These are phyloP conservation scores for Colletotrichum tabaci DNA, from an alignment of 2,329 filamentous ascomycete species.

Conservation along the genomic window DNA sequence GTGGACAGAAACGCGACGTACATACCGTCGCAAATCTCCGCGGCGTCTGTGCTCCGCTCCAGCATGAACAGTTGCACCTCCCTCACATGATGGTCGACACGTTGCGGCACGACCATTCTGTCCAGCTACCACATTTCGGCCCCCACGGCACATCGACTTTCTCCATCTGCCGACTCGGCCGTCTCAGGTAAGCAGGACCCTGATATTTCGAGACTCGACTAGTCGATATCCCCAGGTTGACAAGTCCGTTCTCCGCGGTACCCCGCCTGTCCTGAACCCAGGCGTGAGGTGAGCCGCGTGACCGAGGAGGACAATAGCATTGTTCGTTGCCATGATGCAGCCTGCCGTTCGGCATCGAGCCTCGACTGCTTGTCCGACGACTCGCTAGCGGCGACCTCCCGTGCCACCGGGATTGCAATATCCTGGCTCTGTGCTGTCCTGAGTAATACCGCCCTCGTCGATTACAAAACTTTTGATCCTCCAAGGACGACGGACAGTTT, in stretches of 20 bases:
- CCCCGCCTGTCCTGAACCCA: background rate
- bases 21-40: background rate
- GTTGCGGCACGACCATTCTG: background rate
- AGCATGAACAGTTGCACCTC: constrained; percentile 1
- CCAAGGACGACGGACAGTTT: background rate
- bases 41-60: constrained; percentile 2
- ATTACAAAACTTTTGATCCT: constrained; percentile 5
- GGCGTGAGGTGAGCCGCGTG: background rate
- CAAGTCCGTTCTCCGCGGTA: constrained; percentile 4
- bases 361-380: constrained; percentile 23
- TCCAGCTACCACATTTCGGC: background rate
- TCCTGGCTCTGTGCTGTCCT: background rate
- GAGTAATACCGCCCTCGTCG: constrained; percentile 3
- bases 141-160: background rate
- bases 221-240: constrained; percentile 10
- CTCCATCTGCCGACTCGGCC: constrained; percentile 5
- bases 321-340: constrained; percentile 23
- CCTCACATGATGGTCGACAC: constrained; percentile 2
- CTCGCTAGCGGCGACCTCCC: constrained; percentile 7
- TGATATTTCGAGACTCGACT: background rate
- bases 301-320: constrained; percentile 1
- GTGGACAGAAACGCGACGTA: constrained; percentile 1
- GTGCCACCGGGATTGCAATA: background rate
- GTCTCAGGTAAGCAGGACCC: background rate
- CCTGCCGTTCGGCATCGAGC: constrained; percentile 9